Evolutionary conservation across 148 eudicot genomes (phyloP), one percentile per base, ranked within the genome.

Genomic region (Gaultheria prostrata): DNA sequence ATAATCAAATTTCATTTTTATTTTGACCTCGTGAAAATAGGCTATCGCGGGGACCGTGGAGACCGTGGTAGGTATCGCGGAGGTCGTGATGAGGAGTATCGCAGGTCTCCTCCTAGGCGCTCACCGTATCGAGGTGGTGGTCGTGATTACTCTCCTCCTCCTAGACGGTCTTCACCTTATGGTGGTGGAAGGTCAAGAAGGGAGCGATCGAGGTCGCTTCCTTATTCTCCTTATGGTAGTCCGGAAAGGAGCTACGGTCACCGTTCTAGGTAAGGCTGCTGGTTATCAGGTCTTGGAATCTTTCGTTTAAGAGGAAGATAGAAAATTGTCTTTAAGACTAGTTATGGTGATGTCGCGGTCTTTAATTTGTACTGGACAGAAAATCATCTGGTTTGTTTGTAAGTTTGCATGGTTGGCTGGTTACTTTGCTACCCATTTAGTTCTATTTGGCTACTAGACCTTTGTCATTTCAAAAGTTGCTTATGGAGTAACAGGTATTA

Each of bases 171-270:
- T 84, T 93, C 98, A 0, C 98, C 96, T 56, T 90, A 89, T 85
- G 93, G 93, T 39, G 95, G 93, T 30, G 72, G 72, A 83, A 93
- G 98, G 82, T 94, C 99, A 74, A 97, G 98, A 88, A 92, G 98
- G 86, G 95, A 92, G 50, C 85, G 99, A 30, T 93, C 98, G 70
- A 89, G 96, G 88, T 95, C 98, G 12, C 89, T 82, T 65, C 83
- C 84, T n/a, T 94, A 93, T 84, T 94, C 98, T 20, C 98, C 95
- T n/a, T 89, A 93, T 83, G 92, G 87, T 26, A 94, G 95, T 82
- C 94, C 90, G 5, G 95, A 89, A 45, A 90, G 95, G 83, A 87
- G 85, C 85, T 94, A 95, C 84, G 88, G 89, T 15, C 93, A 93
- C 76, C 96, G 98, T 54, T 90, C 93, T 78, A 91, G 93, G 85